Base-by-base conservation (phyloP, 2,329 filamentous ascomycete genomes). In the Trichoderma sp. region DNA sequence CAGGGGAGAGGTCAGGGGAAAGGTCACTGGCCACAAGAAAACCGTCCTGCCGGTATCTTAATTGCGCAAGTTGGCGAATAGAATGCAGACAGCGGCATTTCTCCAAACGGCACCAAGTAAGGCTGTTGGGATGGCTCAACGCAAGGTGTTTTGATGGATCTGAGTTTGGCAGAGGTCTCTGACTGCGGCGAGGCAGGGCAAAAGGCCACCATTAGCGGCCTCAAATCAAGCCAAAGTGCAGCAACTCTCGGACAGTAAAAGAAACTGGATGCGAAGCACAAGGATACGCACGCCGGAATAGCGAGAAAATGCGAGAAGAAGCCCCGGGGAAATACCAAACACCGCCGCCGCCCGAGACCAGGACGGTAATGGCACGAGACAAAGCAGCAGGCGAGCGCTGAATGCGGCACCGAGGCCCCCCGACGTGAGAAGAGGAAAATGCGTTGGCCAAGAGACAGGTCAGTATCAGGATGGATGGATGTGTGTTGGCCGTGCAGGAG, bases 401-500 rank as follows among this genome's bases (percentile, higher is more conserved):
- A 42, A 59, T 39, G 32, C 27, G 61, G 19, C 19, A 57, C 52
- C 52, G 37, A 64, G 25, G n/a, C 19, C n/a, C 27, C 32, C 52
- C 19, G 15, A 13, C 13, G n/a, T 25, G n/a, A 64, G 32, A 63
- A 13, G 25, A 53, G 15, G n/a, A n/a, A 39, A n/a, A 22, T 15
- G 59, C 27, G 65, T 67, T 67, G 57, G 65, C 54, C 37, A 37
- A 42, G n/a, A 35, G 34, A 53, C 45, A 53, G 12, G 25, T 48
- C 35, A 29, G 39, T 13, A 57, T 53, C 54, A 39, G 25, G 37
- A 53, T 65, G 58, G 37, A 32, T 50, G 59, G 34, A 56, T 60
- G 60, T 76, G 75, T 70, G 74, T 68, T 76, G 76, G 75, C 74
- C 71, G 65, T 71, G 69, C 72, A 70, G 68, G 39, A 56, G 50